phyloP scores from a whole-genome alignment of 2,329 filamentous ascomycete species.

The Metarhizium brunneum region DNA sequence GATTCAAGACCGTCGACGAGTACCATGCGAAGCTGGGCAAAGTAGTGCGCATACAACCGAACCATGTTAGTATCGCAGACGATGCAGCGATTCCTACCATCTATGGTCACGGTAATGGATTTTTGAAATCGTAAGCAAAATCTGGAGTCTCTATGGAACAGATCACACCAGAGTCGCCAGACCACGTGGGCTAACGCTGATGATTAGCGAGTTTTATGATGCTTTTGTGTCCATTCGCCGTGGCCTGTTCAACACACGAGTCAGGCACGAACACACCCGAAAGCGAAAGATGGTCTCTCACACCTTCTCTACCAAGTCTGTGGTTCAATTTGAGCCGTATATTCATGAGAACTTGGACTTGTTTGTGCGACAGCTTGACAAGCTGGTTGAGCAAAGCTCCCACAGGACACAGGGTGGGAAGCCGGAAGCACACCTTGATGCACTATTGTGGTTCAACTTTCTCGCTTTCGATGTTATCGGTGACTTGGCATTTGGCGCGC shows the following conservation, averaged over 20 bases:
- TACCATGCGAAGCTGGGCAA: conserved; percentile 68
- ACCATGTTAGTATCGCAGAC: conserved; percentile 76
- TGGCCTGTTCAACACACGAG: conserved; percentile 82
- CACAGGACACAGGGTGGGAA: conserved; percentile 45
- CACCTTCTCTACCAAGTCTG: conserved; percentile 74
- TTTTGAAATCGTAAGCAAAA: conserved; percentile 53
- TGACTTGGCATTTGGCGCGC: conserved; percentile 41
- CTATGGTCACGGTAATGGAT: conserved; percentile 73
- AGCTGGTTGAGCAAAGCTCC: conserved; percentile 38
- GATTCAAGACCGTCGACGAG: conserved; percentile 57
- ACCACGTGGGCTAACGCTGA: background rate
- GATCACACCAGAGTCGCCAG: background rate
- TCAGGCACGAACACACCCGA: conserved; percentile 71
- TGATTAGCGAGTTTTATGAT: conserved; percentile 70
- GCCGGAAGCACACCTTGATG: conserved; percentile 58
- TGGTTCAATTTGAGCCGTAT: conserved; percentile 81
- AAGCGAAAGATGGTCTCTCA: conserved; percentile 86
- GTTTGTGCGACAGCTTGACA: conserved; percentile 66
- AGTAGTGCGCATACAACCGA: conserved; percentile 75
- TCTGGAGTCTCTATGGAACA: background rate
- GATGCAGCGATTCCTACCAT: conserved; percentile 65
- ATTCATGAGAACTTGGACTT: conserved; percentile 70
- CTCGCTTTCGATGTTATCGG: conserved; percentile 44
- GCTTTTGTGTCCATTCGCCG: conserved; percentile 81
- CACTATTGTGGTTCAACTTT: conserved; percentile 62